A percentile compares a stretch with the other conserved stretches of the same genome.
phyloP scores from a whole-genome alignment of 2,329 filamentous ascomycete species.

The Pseudocercospora ulei region DNA sequence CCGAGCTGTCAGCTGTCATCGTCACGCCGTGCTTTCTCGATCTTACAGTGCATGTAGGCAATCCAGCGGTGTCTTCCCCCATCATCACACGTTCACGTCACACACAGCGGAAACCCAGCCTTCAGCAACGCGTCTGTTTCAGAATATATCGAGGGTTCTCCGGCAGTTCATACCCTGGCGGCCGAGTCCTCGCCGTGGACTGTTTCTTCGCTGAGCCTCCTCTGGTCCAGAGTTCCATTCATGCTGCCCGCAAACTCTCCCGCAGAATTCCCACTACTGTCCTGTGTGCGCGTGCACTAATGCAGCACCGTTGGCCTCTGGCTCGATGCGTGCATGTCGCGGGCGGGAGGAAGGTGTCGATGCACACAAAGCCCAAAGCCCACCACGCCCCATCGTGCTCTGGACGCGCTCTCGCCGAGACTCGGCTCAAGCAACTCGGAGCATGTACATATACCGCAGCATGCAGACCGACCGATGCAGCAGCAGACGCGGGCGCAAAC shows the following conservation, averaged over 20 bases:
- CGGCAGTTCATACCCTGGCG: slow-evolving; percentile 7
- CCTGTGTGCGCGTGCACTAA: too few relatives aligned
- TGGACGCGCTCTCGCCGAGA: too few relatives aligned
- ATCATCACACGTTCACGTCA: slow-evolving; percentile 2
- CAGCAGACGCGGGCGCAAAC: too few relatives aligned
- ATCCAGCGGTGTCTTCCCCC: background rate
- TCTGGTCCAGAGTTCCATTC: background rate
- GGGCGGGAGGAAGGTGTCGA: too few relatives aligned
- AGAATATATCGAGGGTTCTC: slow-evolving; percentile 3
- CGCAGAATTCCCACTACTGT: too few relatives aligned
- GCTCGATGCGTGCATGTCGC: too few relatives aligned
- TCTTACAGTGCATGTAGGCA: background rate
- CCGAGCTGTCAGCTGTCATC: background rate
- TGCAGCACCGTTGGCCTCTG: too few relatives aligned
- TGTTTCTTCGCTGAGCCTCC: background rate
- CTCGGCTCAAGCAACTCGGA: too few relatives aligned
- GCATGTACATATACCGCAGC: too few relatives aligned
- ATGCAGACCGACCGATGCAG: too few relatives aligned
- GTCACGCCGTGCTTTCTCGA: background rate
- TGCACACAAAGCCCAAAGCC: too few relatives aligned
- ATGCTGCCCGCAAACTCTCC: slow-evolving; percentile 1
- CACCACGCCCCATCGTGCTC: too few relatives aligned
- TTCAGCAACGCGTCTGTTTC: background rate
- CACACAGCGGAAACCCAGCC: background rate
- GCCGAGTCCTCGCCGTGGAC: slow-evolving; percentile 1